Conservation (phyloP, 306 rosid species). For the Carpinus fangiana region DNA sequence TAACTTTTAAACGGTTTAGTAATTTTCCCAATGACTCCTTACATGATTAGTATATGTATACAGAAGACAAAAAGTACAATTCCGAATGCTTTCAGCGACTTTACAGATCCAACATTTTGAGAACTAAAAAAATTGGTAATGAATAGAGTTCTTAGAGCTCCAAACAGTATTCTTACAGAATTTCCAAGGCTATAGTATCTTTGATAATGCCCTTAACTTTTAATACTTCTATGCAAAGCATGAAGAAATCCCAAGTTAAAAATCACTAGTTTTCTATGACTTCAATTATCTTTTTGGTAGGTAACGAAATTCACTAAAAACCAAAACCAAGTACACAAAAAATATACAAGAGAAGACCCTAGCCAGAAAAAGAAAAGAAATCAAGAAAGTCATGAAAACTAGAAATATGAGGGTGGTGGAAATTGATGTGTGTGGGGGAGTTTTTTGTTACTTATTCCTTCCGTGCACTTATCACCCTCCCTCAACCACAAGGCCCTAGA, state of each 20-base stretch:
- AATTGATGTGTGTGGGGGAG: too few species aligned
- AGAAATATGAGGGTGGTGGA: too few species aligned
- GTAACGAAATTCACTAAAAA: too few species aligned
- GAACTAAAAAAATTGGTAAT: background rate
- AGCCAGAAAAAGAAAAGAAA: too few species aligned
- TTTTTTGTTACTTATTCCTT: too few species aligned
- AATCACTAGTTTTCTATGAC: background rate
- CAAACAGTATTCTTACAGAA: background rate
- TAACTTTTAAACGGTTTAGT: background rate
- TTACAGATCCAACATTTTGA: background rate
- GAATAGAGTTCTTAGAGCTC: background rate
- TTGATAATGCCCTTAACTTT: background rate
- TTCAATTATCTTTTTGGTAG: background rate
- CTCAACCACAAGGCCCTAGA: too few species aligned
- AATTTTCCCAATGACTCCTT: conserved; percentile 1
- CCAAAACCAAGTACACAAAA: too few species aligned
- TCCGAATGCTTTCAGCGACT: background rate
- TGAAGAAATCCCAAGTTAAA: background rate
- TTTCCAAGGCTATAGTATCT: background rate
- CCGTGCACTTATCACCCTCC: too few species aligned
- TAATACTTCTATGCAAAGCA: background rate
- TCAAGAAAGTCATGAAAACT: too few species aligned
- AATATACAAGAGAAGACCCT: too few species aligned
- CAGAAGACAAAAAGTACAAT: background rate
- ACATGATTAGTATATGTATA: background rate